Evolutionary conservation across 2,329 filamentous ascomycete species (phyloP).

Genomic region (Metarhizium guizhouense): DNA sequence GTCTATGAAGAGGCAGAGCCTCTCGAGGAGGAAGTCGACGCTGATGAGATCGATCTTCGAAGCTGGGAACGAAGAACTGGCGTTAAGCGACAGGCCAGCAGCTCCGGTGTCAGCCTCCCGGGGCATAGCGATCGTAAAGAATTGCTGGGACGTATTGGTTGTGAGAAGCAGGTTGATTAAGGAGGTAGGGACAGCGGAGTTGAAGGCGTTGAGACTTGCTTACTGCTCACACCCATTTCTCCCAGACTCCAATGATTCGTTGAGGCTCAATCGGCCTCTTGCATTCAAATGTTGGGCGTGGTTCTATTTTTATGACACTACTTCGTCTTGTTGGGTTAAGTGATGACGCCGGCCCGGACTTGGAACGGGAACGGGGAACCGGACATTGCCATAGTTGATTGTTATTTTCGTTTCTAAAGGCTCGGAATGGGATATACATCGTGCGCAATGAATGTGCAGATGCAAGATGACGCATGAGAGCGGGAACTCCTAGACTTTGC

Average conservation of each 20-base stretch:
- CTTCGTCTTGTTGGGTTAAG: not conserved
- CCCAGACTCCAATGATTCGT: not conserved
- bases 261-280: not conserved
- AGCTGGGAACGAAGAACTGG: slow-evolving; percentile 50
- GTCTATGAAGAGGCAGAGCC: slow-evolving; percentile 46
- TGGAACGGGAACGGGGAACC: not conserved
- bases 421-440: not conserved
- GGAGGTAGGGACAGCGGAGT: not conserved
- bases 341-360: not conserved
- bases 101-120: slow-evolving; percentile 56
- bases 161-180: slow-evolving; percentile 61
- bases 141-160: slow-evolving; percentile 71
- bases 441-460: not conserved
- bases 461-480: not conserved
- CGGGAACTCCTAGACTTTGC: not conserved
- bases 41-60: slow-evolving; percentile 60
- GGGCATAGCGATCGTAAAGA: slow-evolving; percentile 72
- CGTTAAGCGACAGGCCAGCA: slow-evolving; percentile 42
- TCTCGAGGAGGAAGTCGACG: slow-evolving; percentile 67
- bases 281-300: not conserved
- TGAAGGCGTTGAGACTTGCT: slow-evolving; percentile 5
- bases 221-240: not conserved
- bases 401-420: not conserved
- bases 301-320: not conserved
- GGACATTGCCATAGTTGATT: not conserved